These are phyloP conservation scores for Lasiodiplodia gonubiensis DNA, from an alignment of 2,329 filamentous ascomycete species.

Conservation along the genomic window DNA sequence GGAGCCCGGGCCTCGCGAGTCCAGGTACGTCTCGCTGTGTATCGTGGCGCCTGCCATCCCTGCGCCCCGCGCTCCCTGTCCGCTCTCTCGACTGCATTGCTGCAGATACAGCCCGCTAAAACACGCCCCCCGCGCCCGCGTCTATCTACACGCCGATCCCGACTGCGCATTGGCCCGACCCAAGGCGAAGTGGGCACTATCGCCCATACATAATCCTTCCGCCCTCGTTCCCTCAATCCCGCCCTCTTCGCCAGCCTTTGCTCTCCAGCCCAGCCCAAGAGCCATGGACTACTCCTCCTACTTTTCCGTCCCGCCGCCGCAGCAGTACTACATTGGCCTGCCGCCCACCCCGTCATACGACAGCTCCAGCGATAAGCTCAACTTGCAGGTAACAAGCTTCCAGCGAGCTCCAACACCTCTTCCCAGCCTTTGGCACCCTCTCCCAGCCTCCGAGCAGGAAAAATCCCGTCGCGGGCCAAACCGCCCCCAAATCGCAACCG, in stretches of 20 bases:
- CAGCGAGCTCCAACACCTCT: not conserved
- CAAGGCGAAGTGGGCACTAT: not conserved
- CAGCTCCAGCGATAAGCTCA: conserved; percentile 18
- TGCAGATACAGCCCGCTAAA: not conserved
- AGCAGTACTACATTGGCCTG: conserved; percentile 58
- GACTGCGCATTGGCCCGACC: conserved; percentile 14
- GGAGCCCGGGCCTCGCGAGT: conserved; percentile 4
- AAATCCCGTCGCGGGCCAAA: not conserved
- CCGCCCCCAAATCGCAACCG: not conserved
- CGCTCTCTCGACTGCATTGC: not conserved
- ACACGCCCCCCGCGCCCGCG: conserved; percentile 3
- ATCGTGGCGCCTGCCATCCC: conserved; percentile 8
- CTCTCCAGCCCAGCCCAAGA: not conserved
- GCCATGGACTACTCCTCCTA: conserved; percentile 63
- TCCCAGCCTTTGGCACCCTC: not conserved
- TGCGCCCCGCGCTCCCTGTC: conserved; percentile 3
- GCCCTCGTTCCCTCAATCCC: conserved; percentile 12
- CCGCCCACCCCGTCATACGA: conserved; percentile 44
- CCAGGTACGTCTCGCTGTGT: conserved; percentile 12
- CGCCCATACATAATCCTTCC: conserved; percentile 22
- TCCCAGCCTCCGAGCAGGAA: no score
- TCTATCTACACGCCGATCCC: conserved; percentile 23
- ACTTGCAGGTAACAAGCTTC: conserved; percentile 13
- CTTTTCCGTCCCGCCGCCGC: conserved; percentile 53
- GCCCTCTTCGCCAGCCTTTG: not conserved